A percentile compares a stretch with the other conserved stretches of the same genome.
Conservation (phyloP, 2,329 filamentous ascomycete genomes). For the Paraphaeosphaeria minitans region DNA sequence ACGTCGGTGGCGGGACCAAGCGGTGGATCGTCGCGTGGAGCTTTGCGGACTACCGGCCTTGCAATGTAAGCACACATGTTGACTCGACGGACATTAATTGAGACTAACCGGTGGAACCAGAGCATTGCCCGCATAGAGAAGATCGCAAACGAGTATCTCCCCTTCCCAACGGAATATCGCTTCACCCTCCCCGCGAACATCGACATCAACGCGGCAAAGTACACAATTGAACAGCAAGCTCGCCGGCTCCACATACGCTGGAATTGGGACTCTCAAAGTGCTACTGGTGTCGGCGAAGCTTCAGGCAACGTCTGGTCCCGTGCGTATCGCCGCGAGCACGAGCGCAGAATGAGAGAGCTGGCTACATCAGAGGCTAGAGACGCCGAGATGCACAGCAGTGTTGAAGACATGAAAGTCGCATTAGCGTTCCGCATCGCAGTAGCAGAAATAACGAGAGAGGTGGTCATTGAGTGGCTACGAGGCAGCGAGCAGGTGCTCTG, state of each 20-base stretch:
- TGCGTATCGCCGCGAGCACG: constrained; percentile 68
- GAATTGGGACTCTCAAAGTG: constrained; percentile 62
- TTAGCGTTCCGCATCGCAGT: constrained; percentile 50
- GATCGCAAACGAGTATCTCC: constrained; percentile 58
- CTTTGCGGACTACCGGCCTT: constrained; percentile 70
- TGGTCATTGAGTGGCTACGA: constrained; percentile 71
- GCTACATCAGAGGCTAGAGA: constrained; percentile 13
- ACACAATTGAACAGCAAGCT: constrained; percentile 56
- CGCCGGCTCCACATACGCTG: constrained; percentile 65
- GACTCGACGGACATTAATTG: too few relatives aligned
- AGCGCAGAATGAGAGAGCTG: constrained; percentile 34
- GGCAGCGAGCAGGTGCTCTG: constrained; percentile 76
- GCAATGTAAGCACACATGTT: constrained; percentile 47
- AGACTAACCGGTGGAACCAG: constrained; percentile 12
- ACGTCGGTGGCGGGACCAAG: constrained; percentile 75
- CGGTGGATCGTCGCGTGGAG: constrained; percentile 93
- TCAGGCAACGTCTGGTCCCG: constrained; percentile 79
- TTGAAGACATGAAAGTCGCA: constrained; percentile 31
- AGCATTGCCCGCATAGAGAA: constrained; percentile 37
- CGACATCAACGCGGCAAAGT: constrained; percentile 29
- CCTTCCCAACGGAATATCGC: constrained; percentile 57
- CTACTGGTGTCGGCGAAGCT: constrained; percentile 66
- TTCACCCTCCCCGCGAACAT: constrained; percentile 49
- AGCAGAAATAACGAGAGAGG: constrained; percentile 41
- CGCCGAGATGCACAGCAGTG: constrained; percentile 40